These are phyloP conservation scores for Stagonosporopsis cucurbitacearum DNA, from an alignment of 2,329 filamentous ascomycete species.

Conservation along the genomic window DNA sequence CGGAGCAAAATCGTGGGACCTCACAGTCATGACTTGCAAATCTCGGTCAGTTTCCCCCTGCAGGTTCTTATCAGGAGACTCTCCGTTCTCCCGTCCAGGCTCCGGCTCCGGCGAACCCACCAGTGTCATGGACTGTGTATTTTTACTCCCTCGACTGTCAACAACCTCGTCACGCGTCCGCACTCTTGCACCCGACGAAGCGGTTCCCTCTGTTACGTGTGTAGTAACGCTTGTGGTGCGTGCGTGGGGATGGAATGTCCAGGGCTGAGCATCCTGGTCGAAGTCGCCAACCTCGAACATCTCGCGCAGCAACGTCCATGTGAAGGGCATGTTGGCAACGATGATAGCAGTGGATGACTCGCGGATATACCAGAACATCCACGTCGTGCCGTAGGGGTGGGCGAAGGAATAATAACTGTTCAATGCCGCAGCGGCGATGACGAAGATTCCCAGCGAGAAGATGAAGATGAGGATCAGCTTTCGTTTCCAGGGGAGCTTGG, in stretches of 20 bases:
- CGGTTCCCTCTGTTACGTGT: constrained; percentile 19
- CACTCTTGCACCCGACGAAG: constrained; percentile 9
- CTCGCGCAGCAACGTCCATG: constrained; percentile 59
- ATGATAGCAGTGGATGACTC: constrained; percentile 44
- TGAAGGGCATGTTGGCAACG: constrained; percentile 60
- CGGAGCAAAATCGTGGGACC: constrained; percentile 2
- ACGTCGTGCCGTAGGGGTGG: constrained; percentile 32
- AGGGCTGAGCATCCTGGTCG: constrained; percentile 33
- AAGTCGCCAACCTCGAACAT: constrained; percentile 52
- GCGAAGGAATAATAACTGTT: constrained; percentile 55
- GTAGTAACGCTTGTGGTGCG: constrained; percentile 35
- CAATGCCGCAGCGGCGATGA: constrained; percentile 55
- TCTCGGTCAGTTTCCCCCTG: constrained; percentile 1
- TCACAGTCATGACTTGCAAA: background rate
- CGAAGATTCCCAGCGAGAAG: constrained; percentile 63
- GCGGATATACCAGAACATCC: constrained; percentile 45
- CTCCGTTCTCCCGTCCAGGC: constrained; percentile 11
- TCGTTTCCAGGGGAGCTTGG: constrained; percentile 52
- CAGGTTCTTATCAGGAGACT: constrained; percentile 12
- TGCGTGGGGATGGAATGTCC: constrained; percentile 37
- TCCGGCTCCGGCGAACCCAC: constrained; percentile 18
- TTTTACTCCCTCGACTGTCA: constrained; percentile 17
- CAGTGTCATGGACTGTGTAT: constrained; percentile 23
- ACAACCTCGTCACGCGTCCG: constrained; percentile 14
- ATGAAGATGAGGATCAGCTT: constrained; percentile 64